phyloP scores from a whole-genome alignment of 805 yeast genomes.

The Yamadazyma akitaensis region DNA sequence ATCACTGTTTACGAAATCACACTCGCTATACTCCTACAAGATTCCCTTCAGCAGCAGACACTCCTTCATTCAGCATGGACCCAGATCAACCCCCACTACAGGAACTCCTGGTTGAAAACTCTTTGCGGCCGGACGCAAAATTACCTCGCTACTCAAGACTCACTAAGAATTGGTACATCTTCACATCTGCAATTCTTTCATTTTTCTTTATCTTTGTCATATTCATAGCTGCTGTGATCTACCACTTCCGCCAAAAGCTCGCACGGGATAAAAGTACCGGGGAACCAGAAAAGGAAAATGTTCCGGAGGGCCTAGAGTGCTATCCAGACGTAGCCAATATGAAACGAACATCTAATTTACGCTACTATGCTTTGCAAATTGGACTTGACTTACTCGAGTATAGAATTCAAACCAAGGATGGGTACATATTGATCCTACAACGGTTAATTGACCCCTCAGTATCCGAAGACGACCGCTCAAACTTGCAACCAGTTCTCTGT shows the following conservation, averaged over 20 bases:
- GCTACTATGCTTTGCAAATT: slow-evolving; percentile 63
- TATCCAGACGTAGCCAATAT: slow-evolving; percentile 32
- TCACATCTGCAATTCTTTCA: slow-evolving; percentile 18
- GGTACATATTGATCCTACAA: slow-evolving; percentile 66
- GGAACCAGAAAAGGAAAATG: slow-evolving; percentile 18
- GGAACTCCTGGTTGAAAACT: background rate
- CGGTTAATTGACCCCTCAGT: slow-evolving; percentile 53
- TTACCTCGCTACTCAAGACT: background rate
- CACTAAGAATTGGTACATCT: slow-evolving; percentile 8
- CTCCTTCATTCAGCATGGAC: background rate
- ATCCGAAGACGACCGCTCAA: slow-evolving; percentile 23
- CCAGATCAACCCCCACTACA: background rate
- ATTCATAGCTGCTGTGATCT: slow-evolving; percentile 25
- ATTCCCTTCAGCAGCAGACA: background rate
- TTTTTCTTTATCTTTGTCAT: slow-evolving; percentile 25
- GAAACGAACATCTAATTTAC: slow-evolving; percentile 44
- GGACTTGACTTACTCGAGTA: slow-evolving; percentile 59
- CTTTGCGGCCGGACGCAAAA: slow-evolving; percentile 3
- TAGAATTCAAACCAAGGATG: slow-evolving; percentile 71
- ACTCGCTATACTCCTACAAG: too few relatives aligned
- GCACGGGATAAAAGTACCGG: slow-evolving; percentile 28
- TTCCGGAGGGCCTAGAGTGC: slow-evolving; percentile 22
- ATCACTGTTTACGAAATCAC: too few relatives aligned
- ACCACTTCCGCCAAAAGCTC: slow-evolving; percentile 21
- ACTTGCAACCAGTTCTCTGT: slow-evolving; percentile 62